Evolutionary conservation across 768 basidiomycete genomes (phyloP).

Genomic region (Macrolepiota albuminosa): DNA sequence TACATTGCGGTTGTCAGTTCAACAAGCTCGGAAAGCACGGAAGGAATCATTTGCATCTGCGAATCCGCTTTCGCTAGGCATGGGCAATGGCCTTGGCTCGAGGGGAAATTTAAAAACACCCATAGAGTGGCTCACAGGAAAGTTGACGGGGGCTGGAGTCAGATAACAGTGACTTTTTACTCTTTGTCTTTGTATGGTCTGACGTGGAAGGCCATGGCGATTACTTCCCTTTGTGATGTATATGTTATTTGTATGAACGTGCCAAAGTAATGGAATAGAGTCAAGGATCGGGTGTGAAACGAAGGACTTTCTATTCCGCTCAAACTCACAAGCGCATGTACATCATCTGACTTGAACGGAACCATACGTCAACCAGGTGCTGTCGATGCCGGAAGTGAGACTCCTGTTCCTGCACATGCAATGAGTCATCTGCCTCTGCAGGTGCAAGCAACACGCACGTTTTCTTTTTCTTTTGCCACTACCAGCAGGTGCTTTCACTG

Average conservation of each 20-base stretch:
- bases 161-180: conserved; percentile 22
- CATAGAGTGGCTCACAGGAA: conserved; percentile 75
- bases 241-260: no score
- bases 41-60: conserved; percentile 78
- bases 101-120: conserved; percentile 64
- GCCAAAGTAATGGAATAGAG: neutral
- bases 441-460: conserved; percentile 39
- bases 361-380: conserved; percentile 20
- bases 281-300: neutral
- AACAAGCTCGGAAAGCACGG: conserved; percentile 62
- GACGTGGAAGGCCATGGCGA: neutral
- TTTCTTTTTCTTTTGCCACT: conserved; percentile 74
- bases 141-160: conserved; percentile 61
- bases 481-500: conserved; percentile 42
- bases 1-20: conserved; percentile 41
- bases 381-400: conserved; percentile 30
- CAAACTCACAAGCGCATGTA: neutral
- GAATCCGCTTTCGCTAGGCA: conserved; percentile 74
- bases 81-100: conserved; percentile 53
- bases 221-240: neutral
- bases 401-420: conserved; percentile 25
- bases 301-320: neutral
- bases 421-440: conserved; percentile 5
- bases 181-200: neutral
- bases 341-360: conserved; percentile 1